Percentiles rank a stretch among this genome's conserved stretches.
Evolutionary conservation across 2,329 filamentous ascomycete species (phyloP).

Genomic region (Verticillium dahliae): DNA sequence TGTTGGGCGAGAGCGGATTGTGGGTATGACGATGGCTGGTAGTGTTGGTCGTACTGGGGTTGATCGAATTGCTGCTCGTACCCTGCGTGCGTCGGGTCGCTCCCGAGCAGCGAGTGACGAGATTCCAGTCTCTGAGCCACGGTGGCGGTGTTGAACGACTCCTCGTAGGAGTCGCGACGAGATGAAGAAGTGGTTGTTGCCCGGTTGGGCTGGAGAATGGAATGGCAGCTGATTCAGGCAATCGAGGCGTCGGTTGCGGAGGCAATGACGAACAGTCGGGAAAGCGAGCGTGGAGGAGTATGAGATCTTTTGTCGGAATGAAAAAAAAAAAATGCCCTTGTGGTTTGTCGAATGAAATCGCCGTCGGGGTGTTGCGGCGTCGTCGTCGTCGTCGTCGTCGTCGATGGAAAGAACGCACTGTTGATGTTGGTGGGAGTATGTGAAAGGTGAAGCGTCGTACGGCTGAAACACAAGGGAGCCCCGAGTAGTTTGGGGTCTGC

Average conservation of each 20-base stretch:
- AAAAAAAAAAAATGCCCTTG: not conserved
- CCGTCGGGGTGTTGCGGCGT: not conserved
- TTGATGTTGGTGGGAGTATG: not conserved
- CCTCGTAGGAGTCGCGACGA: slow-evolving; percentile 21
- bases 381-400: not conserved
- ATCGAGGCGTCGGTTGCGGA: not conserved
- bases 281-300: not conserved
- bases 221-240: slow-evolving; percentile 1
- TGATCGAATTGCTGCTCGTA: slow-evolving; percentile 9
- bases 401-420: not conserved
- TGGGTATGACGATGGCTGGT: slow-evolving; percentile 6
- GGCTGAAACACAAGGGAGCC: slow-evolving; percentile 1
- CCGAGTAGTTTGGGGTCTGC: slow-evolving; percentile 1
- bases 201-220: slow-evolving; percentile 4
- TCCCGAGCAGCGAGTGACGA: slow-evolving; percentile 31
- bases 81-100: slow-evolving; percentile 26
- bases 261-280: not conserved
- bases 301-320: not conserved
- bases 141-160: slow-evolving; percentile 14
- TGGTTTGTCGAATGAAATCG: not conserved
- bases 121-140: slow-evolving; percentile 34
- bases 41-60: slow-evolving; percentile 19
- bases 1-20: slow-evolving; percentile 4
- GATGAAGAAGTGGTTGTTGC: slow-evolving; percentile 1
- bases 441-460: not conserved